A percentile compares a stretch with the other conserved stretches of the same genome.
These are phyloP conservation scores for Rhodosporidiobolus odoratus DNA, from an alignment of 768 basidiomycete genomes.

Conservation along the genomic window DNA sequence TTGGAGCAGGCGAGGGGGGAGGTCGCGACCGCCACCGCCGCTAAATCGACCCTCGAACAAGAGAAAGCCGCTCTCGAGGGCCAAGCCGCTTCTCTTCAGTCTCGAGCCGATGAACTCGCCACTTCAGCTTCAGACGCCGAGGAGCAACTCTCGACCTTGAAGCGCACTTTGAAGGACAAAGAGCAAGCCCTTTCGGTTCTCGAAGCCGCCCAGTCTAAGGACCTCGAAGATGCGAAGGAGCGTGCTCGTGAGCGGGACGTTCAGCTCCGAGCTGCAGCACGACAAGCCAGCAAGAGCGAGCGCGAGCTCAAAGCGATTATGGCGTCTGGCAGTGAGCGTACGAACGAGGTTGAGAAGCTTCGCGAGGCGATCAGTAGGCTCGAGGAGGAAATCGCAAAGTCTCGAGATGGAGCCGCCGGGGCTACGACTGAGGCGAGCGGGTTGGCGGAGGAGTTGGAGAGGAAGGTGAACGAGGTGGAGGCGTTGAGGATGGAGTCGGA, in stretches of 20 bases:
- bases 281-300: constrained; percentile 49
- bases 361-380: constrained; percentile 11
- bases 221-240: constrained; percentile 16
- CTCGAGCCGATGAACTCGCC: neutral
- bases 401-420: neutral
- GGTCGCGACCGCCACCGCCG: neutral
- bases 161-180: constrained; percentile 13
- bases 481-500: constrained; percentile 25
- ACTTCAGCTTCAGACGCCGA: neutral
- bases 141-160: constrained; percentile 7
- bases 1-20: constrained; percentile 11
- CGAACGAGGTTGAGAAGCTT: constrained; percentile 18
- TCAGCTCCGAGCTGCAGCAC: constrained; percentile 20
- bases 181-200: constrained; percentile 53
- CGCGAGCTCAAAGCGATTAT: constrained; percentile 64
- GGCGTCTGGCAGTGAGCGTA: constrained; percentile 39
- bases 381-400: constrained; percentile 17
- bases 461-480: constrained; percentile 19
- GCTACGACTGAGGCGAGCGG: neutral
- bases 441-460: constrained; percentile 21
- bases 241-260: constrained; percentile 19
- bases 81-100: neutral
- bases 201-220: constrained; percentile 12
- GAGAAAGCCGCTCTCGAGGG: neutral
- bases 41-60: neutral